These are phyloP conservation scores for Pleurotus giganteus DNA, from an alignment of 768 basidiomycete genomes.

Conservation along the genomic window DNA sequence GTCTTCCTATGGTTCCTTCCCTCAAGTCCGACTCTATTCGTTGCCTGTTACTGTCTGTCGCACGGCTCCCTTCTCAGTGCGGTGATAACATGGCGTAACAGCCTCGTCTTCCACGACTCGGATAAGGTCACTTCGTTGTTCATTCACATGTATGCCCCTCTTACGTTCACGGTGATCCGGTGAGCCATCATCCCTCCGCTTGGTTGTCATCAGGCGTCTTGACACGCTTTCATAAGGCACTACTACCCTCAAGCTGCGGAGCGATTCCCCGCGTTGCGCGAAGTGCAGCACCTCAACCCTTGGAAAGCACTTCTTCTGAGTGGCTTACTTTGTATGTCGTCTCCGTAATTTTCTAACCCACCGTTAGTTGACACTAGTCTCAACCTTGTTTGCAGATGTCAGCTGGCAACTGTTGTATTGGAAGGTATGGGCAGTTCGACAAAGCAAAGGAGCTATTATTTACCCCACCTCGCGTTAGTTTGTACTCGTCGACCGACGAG, in stretches of 20 bases:
- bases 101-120: constrained; percentile 94
- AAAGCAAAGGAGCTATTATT: not conserved
- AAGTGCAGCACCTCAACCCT: constrained; percentile 71
- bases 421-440: constrained; percentile 53
- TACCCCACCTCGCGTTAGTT: constrained; percentile 43
- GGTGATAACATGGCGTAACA: constrained; percentile 98
- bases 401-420: constrained; percentile 94
- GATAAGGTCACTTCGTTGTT: constrained; percentile 97
- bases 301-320: constrained; percentile 73
- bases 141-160: constrained; percentile 91
- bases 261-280: constrained; percentile 82
- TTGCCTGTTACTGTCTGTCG: constrained; percentile 90
- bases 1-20: constrained; percentile 92
- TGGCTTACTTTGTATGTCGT: constrained; percentile 74
- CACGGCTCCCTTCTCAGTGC: constrained; percentile 91
- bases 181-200: constrained; percentile 29
- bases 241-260: constrained; percentile 77
- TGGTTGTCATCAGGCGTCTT: not conserved
- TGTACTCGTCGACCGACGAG: constrained; percentile 82
- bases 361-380: constrained; percentile 12
- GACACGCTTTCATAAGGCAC: no score
- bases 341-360: not conserved
- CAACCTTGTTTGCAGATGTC: constrained; percentile 59
- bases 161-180: constrained; percentile 91
- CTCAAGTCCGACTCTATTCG: constrained; percentile 70